phyloP scores from a whole-genome alignment of 495 filamentous ascomycete genomes.

The Xanthoparmelia taractica region DNA sequence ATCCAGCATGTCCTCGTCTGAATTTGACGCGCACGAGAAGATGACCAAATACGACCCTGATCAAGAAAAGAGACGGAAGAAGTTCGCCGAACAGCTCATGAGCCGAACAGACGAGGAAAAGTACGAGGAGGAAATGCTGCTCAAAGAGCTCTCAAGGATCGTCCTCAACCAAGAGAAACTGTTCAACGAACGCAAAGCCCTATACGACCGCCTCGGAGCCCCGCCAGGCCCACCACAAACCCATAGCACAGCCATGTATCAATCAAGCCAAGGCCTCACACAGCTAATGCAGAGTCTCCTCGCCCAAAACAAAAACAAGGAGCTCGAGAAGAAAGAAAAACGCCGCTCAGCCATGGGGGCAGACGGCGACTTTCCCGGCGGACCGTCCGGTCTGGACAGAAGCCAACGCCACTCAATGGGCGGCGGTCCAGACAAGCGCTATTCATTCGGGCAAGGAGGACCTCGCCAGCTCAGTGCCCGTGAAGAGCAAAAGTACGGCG shows the following conservation, averaged over 20 bases:
- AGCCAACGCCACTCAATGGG: slow-evolving; percentile 27
- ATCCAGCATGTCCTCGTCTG: slow-evolving; percentile 73
- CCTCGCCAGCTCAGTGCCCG: slow-evolving; percentile 24
- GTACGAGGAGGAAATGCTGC: slow-evolving; percentile 79
- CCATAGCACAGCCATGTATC: slow-evolving; percentile 57
- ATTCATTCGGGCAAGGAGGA: slow-evolving; percentile 29
- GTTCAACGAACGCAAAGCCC: slow-evolving; percentile 77
- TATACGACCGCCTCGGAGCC: slow-evolving; percentile 80
- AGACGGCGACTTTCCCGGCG: slow-evolving; percentile 35
- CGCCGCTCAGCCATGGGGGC: slow-evolving; percentile 53
- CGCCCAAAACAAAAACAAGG: slow-evolving; percentile 31
- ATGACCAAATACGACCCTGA: slow-evolving; percentile 77
- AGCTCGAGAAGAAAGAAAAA: slow-evolving; percentile 81
- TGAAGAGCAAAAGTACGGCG: slow-evolving; percentile 72
- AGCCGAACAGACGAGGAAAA: slow-evolving; percentile 77
- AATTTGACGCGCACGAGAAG: slow-evolving; percentile 72
- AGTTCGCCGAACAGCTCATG: slow-evolving; percentile 71
- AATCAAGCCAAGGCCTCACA: slow-evolving; percentile 67
- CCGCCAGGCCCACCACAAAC: slow-evolving; percentile 55
- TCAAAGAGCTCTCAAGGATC: slow-evolving; percentile 86
- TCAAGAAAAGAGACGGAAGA: slow-evolving; percentile 70
- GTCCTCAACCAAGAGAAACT: slow-evolving; percentile 71
- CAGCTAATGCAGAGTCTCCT: slow-evolving; percentile 72
- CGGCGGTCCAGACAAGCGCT: slow-evolving; percentile 31
- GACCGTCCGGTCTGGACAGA: slow-evolving; percentile 35